A percentile compares a stretch with the other conserved stretches of the same genome.
Conservation (phyloP, 2,329 filamentous ascomycete genomes). For the Xylariaceae sp. region DNA sequence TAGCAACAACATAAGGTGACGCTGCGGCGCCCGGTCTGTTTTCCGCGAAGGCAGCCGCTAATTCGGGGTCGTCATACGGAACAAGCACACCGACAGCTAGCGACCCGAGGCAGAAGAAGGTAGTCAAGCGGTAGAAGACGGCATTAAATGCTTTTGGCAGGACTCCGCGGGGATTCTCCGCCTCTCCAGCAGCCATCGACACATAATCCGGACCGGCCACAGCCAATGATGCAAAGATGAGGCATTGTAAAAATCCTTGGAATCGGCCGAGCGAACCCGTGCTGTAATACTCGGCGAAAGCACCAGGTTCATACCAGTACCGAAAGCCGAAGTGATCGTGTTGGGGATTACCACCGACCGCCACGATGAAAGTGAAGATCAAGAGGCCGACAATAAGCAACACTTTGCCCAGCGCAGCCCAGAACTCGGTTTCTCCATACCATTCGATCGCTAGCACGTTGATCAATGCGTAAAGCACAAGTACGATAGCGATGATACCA, state of each 20-base stretch:
- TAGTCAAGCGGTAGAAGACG: slow-evolving; percentile 78
- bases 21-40: slow-evolving; percentile 71
- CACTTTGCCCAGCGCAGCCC: slow-evolving; percentile 74
- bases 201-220: slow-evolving; percentile 68
- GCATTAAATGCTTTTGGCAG: slow-evolving; percentile 79
- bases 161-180: slow-evolving; percentile 71
- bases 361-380: slow-evolving; percentile 79
- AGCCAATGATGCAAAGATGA: slow-evolving; percentile 74
- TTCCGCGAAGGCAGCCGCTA: slow-evolving; percentile 65
- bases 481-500: slow-evolving; percentile 66
- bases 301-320: slow-evolving; percentile 70
- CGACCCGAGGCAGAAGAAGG: slow-evolving; percentile 78
- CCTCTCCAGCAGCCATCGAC: slow-evolving; percentile 69
- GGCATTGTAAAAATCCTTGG: slow-evolving; percentile 77
- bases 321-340: slow-evolving; percentile 76
- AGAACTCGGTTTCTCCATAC: slow-evolving; percentile 82
- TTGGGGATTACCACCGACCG: slow-evolving; percentile 81
- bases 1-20: slow-evolving; percentile 71
- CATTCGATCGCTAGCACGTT: slow-evolving; percentile 77
- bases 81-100: slow-evolving; percentile 76
- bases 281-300: slow-evolving; percentile 71
- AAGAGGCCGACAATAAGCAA: slow-evolving; percentile 75
- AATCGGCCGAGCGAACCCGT: slow-evolving; percentile 72
- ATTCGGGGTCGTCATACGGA: slow-evolving; percentile 69
- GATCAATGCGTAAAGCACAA: slow-evolving; percentile 61